phyloP scores from a whole-genome alignment of 2,329 filamentous ascomycete species.

The Fusarium agapanthi region DNA sequence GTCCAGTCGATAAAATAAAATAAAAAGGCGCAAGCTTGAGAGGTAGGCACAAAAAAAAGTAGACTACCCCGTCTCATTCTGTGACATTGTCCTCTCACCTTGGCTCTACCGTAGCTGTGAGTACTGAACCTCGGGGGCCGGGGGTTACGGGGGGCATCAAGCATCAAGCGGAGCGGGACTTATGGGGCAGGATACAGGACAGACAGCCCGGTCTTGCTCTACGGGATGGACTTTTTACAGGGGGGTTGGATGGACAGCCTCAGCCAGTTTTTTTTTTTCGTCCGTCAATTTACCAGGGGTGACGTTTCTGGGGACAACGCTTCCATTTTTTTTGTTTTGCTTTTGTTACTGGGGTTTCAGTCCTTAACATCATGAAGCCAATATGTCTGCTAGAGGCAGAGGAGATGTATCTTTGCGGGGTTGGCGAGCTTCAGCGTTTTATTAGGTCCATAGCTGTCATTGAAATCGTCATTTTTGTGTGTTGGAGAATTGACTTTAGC shows the following conservation, averaged over 20 bases:
- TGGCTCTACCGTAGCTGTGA: constrained; percentile 24
- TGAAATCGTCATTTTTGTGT: constrained; percentile 12
- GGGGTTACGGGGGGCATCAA: constrained; percentile 30
- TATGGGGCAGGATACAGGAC: constrained; percentile 30
- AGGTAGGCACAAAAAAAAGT: constrained; percentile 29
- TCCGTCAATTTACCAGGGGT: constrained; percentile 15
- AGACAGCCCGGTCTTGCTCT: constrained; percentile 24
- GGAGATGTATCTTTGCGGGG: constrained; percentile 10
- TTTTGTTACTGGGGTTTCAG: constrained; percentile 10
- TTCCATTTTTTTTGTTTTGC: constrained; percentile 8
- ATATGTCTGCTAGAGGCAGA: not conserved
- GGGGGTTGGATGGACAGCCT: constrained; percentile 11
- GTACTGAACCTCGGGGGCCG: constrained; percentile 36
- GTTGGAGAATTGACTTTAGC: constrained; percentile 22
- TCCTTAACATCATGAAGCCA: constrained; percentile 8
- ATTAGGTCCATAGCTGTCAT: not conserved
- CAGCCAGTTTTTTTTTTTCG: constrained; percentile 18
- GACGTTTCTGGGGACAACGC: constrained; percentile 30
- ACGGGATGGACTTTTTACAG: constrained; percentile 20
- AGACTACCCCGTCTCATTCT: constrained; percentile 14
- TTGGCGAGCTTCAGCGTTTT: constrained; percentile 4
- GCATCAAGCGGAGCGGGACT: constrained; percentile 32
- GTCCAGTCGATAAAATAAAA: constrained; percentile 30
- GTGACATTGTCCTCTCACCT: constrained; percentile 25
- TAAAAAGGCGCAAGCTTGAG: constrained; percentile 39